These are phyloP conservation scores for Epichloe typhina DNA, from an alignment of 2,329 filamentous ascomycete species.

Conservation along the genomic window DNA sequence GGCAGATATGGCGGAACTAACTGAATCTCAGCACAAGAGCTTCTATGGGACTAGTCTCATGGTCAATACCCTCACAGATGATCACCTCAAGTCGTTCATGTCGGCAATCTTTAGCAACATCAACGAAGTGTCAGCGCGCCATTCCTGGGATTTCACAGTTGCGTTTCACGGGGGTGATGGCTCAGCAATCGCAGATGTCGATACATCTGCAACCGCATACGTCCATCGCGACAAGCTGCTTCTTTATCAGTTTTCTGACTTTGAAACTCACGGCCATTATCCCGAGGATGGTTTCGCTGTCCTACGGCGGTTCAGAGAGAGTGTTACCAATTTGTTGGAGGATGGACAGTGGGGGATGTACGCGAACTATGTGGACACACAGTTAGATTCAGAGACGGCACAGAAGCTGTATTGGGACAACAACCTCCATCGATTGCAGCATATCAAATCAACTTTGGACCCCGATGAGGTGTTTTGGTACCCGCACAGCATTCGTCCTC, in stretches of 20 bases:
- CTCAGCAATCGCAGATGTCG: slow-evolving; percentile 21
- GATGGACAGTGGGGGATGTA: slow-evolving; percentile 33
- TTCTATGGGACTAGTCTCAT: neutral
- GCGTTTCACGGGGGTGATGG: slow-evolving; percentile 21
- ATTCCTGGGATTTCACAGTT: slow-evolving; percentile 9
- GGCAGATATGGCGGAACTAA: neutral
- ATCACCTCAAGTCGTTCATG: slow-evolving; percentile 8
- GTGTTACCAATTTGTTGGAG: slow-evolving; percentile 20
- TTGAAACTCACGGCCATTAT: slow-evolving; percentile 19
- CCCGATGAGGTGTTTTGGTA: slow-evolving; percentile 24
- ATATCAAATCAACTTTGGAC: slow-evolving; percentile 27
- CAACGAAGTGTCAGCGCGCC: slow-evolving; percentile 4
- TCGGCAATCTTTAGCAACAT: neutral
- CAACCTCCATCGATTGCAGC: slow-evolving; percentile 22
- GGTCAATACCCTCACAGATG: slow-evolving; percentile 9
- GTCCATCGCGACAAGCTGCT: slow-evolving; percentile 31
- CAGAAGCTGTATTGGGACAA: slow-evolving; percentile 35
- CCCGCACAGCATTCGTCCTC: neutral
- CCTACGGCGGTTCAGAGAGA: slow-evolving; percentile 14
- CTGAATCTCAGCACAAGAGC: neutral
- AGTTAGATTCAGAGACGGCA: slow-evolving; percentile 30
- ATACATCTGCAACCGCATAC: slow-evolving; percentile 20
- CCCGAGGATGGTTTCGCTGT: slow-evolving; percentile 27
- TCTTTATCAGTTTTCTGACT: slow-evolving; percentile 37
- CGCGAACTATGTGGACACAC: slow-evolving; percentile 40